Base-by-base conservation (phyloP, 345 rosid species). In the Gossypium rotundifolium region DNA sequence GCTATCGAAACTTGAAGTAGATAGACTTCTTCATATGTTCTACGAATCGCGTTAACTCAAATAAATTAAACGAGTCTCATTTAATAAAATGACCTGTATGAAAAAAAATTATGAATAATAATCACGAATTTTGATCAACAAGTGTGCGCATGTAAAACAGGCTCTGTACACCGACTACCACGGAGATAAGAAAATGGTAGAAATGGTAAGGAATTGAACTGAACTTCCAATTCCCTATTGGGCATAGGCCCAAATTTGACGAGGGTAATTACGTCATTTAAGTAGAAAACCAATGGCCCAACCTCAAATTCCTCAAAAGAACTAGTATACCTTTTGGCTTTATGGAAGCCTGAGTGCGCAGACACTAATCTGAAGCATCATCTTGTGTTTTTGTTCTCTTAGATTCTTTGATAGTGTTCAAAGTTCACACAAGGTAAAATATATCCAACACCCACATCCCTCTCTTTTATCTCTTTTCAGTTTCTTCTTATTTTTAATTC, bases 41-140 rank as follows among this genome's bases (percentile, higher is more conserved):
- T 0, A 33, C 0, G 1, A 33, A 5, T 33, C 40, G 0, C 1
- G 0, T 0, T 5, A 33, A 0, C 5, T 33, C 1, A 33, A 33
- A 5, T 33, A 0, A 0, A 5, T 33, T 0, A 33, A 33, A 5
- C 1, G 7, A 33, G 0, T 33, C 0, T 4, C 1, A 33, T 33
- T 33, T 33, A 33, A 33, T 33, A 33, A 33, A 0, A 4, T 33
- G 5, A 33, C 0, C 0, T 33, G 0, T 4, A 5, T 1, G 0
- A 33, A 33, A 4, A 29, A 33, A 33, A 4, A 0, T 33, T 33
- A 7, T 6, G 0, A 4, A 5, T 5, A 33, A 5, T 5, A 0
- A 33, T 33, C 1, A 33, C 40, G 7, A 33, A 1, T 33, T 33
- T 5, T 33, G 7, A 33, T 1, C 1, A 4, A 0, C 7, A 1